A percentile compares a stretch with the other conserved stretches of the same genome.
Evolutionary conservation across 169 alveolate genomes (phyloP).

Genomic region (Plasmodium chabaudi): DNA sequence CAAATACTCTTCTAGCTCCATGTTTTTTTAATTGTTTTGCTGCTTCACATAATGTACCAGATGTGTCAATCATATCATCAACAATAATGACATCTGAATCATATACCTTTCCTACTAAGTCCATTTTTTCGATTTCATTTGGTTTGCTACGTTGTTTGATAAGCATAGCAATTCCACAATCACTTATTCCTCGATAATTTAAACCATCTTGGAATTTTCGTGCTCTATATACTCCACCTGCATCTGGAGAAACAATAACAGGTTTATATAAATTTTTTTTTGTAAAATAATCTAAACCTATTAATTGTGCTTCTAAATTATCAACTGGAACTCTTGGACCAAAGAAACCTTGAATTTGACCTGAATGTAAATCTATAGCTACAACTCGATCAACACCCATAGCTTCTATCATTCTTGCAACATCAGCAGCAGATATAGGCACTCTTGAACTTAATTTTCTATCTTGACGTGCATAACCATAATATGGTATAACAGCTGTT

Average conservation of each 20-base stretch:
- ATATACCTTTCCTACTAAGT: conserved; percentile 94
- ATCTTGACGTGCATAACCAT: conserved; percentile 97
- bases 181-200: conserved; percentile 60
- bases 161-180: conserved; percentile 89
- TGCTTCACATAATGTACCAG: conserved; percentile 98
- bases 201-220: conserved; percentile 76
- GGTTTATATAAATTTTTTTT: conserved; percentile 86
- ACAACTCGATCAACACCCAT: conserved; percentile 97
- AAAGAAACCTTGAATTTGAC: conserved; percentile 95
- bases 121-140: conserved; percentile 92
- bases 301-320: conserved; percentile 91
- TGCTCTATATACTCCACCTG: conserved; percentile 88
- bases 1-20: conserved; percentile 96
- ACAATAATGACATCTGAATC: conserved; percentile 95
- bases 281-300: conserved; percentile 88
- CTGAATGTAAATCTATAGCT: conserved; percentile 96
- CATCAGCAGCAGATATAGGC: conserved; percentile 95
- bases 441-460: conserved; percentile 90
- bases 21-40: conserved; percentile 92
- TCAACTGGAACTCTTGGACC: conserved; percentile 96
- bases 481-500: conserved; percentile 97
- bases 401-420: conserved; percentile 94
- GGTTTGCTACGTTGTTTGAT: conserved; percentile 89
- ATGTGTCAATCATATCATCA: conserved; percentile 98
- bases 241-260: conserved; percentile 97